phyloP scores from a whole-genome alignment of 2,329 filamentous ascomycete species.

The Arthrobotrys musiformis region DNA sequence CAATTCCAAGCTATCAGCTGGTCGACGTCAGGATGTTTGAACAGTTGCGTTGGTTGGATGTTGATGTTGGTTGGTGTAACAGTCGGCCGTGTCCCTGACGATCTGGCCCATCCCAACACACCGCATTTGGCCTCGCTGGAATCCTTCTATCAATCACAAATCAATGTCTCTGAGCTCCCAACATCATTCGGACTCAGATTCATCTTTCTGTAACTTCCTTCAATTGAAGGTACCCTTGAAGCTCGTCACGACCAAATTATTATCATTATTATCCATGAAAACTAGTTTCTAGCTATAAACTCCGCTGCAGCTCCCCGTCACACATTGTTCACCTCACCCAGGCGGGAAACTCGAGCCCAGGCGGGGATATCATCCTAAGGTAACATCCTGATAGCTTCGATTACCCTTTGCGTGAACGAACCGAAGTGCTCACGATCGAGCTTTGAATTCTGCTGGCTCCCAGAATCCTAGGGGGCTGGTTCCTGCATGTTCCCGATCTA shows the following conservation, averaged over 20 bases:
- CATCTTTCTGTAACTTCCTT: no score
- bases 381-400: not conserved
- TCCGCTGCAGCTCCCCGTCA: conserved; percentile 13
- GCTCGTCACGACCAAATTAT: conserved; percentile 18
- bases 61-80: conserved; percentile 8
- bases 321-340: not conserved
- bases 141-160: no score
- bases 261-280: not conserved
- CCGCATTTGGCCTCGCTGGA: conserved; percentile 8
- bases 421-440: not conserved
- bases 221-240: no score
- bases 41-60: conserved; percentile 1
- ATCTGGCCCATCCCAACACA: conserved; percentile 12
- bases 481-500: conserved; percentile 32
- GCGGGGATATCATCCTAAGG: not conserved
- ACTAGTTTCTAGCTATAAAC: conserved; percentile 4
- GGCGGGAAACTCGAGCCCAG: not conserved
- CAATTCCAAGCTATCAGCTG: conserved; percentile 3
- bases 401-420: no score
- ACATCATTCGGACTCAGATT: no score
- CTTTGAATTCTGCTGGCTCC: not conserved
- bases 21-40: not conserved
- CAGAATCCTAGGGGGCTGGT: conserved; percentile 22
- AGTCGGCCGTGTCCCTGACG: conserved; percentile 12
- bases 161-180: not conserved